Evolutionary conservation across 2,329 filamentous ascomycete genomes (phyloP), one percentile per base, ranked within the genome.

Genomic region (Verticillium albo-atrum): DNA sequence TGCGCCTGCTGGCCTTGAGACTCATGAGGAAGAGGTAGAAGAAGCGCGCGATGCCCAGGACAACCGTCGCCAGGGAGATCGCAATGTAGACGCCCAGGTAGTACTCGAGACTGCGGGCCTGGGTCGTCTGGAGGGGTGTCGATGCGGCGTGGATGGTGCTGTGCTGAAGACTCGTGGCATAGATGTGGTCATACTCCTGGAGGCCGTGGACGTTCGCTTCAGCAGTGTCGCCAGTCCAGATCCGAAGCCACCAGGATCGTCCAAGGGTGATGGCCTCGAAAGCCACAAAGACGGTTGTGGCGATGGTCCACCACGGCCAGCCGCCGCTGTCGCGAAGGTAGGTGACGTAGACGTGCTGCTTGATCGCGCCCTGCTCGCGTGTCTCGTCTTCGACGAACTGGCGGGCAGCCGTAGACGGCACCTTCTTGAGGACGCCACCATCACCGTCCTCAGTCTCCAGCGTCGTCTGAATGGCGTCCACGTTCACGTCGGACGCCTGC

Each of bases 311-410:
- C 66, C 85, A 85, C 15, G 75, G 68, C 64, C 79, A 77, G 10
- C 88, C 86, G 17, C 89, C 90, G 62, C 84, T 89, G 26, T 86
- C 84, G 10, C 78, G 79, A 15, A 93, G 72, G 67, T 93, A 95
- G 0, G 80, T 79, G 14, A 77, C 68, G 63, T 93, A 94, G n/a
- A 93, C 81, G 6, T 79, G 78, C 25, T 78, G 78, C 65, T 88
- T 88, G 32, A 94, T 85, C 5, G 86, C 82, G 1, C 91, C 91
- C 57, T 82, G 82, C 68, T 91, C 89, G 59, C 87, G 82, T n/a
- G 76, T 77, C 71, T 95, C 91, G 3, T 92, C 89, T 68, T 92
- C 87, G 27, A 90, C 84, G 64, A 93, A 94, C 70, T 91, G 89
- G 64, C 86, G 86, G 0, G 85, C 81, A 5, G 74, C 72, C 68